Percentiles rank a stretch among this genome's conserved stretches.
phyloP scores from a whole-genome alignment of 441 rosid genomes.

The Croton setiger region DNA sequence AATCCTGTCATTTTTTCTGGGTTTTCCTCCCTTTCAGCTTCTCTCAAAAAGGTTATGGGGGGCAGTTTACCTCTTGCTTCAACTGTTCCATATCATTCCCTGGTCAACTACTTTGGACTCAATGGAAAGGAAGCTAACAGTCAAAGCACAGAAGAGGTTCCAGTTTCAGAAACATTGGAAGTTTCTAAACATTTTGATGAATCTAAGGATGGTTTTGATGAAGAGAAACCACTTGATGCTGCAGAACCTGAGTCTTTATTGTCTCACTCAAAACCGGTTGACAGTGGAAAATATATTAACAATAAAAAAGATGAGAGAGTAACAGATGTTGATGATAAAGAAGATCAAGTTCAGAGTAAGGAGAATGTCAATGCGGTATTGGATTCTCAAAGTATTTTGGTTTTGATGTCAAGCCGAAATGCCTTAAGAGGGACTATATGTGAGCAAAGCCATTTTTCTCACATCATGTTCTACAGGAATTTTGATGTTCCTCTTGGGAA shows the following conservation, averaged over 20 bases:
- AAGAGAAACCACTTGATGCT: constrained; percentile 39
- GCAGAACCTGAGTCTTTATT: constrained; percentile 30
- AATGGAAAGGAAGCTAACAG: constrained; percentile 32
- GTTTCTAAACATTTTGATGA: constrained; percentile 31
- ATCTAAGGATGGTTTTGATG: constrained; percentile 31
- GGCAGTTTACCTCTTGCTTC: constrained; percentile 40
- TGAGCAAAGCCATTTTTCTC: constrained; percentile 94
- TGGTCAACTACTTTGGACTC: constrained; percentile 63
- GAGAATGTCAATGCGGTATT: constrained; percentile 44
- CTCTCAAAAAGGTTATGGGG: constrained; percentile 61
- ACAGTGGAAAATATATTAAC: too few species aligned
- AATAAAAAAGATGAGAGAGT: constrained; percentile 12
- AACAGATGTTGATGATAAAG: constrained; percentile 33
- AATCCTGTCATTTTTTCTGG: constrained; percentile 73
- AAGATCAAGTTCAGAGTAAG: constrained; percentile 36
- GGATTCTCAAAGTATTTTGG: constrained; percentile 86
- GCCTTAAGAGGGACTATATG: constrained; percentile 61
- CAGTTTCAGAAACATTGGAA: constrained; percentile 38
- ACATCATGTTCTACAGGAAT: constrained; percentile 81
- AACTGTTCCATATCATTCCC: constrained; percentile 40
- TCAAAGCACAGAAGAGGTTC: constrained; percentile 36
- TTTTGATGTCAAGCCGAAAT: constrained; percentile 80
- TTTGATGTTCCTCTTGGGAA: constrained; percentile 87
- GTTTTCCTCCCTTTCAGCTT: constrained; percentile 75
- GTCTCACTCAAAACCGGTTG: constrained; percentile 29